Evolutionary conservation across 768 basidiomycete species (phyloP), one percentile per base, ranked within the genome.

Genomic region (Calocybe indica): DNA sequence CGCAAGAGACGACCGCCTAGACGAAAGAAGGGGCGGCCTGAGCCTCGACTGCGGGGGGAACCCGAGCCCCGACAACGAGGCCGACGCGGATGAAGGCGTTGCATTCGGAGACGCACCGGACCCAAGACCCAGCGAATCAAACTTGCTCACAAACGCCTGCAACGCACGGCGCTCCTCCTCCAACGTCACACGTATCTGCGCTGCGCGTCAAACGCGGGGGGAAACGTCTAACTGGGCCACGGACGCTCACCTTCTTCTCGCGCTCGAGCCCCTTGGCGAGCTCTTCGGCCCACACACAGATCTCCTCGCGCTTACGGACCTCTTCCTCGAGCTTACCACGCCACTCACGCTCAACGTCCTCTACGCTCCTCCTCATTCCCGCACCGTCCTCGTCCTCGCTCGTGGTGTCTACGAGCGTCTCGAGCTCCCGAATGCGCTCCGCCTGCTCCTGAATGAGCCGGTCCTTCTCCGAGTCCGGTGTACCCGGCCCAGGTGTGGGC

Each of bases 381-480:
- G 82, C 85, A 12, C 82, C 70, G 57, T 85, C 87, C 45, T 83
- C 79, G 56, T 89, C 85, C 56, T 88, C 86, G 3, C 83, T 83
- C 15, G 70, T 70, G 28, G 42, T 43, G 8, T 33, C 11, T 7
- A 88, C 76, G 30, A 80, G 71, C 40, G 80, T 76, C 60, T 92
- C 90, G 12, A 94, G 75, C 59, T 88, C 90, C 40, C 79, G 73
- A 44, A 95, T 86, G 28, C 81, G 82, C 63, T 83, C 80, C 39
- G 73, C 74, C 59, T 92, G 85, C 29, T 89, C 85, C 2, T 73
- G 70, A 15, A 92, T 83, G 50, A 86, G 54, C 61, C 74, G 77
- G 54, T 92, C 86, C 61, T 92, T 85, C 30, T 88, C 79, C 53
- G 92, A 84, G 59, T 92, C 90, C 51, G 88, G 85, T 14, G 70